Evolutionary conservation across 148 eudicot species (phyloP).

Genomic region (Rhododendron ferrugineum): DNA sequence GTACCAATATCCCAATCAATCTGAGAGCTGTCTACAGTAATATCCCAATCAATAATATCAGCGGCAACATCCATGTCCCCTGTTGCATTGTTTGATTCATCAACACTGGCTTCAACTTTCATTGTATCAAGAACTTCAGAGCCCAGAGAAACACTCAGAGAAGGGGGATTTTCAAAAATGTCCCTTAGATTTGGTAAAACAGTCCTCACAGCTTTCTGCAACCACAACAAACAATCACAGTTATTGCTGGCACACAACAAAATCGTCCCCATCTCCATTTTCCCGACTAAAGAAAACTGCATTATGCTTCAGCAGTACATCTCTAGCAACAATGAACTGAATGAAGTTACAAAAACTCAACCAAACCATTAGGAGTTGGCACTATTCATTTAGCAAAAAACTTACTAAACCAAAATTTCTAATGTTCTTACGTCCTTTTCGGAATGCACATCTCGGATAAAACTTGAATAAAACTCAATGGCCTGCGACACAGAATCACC

Average conservation of each 20-base stretch:
- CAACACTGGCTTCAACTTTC: conserved; percentile 21
- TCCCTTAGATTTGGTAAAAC: conserved; percentile 55
- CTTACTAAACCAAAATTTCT: neutral
- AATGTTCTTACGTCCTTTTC: conserved; percentile 56
- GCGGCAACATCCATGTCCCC: conserved; percentile 34
- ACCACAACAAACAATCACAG: conserved; percentile 12
- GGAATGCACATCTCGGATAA: conserved; percentile 68
- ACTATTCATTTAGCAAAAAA: neutral
- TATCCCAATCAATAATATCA: conserved; percentile 87
- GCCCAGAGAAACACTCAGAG: conserved; percentile 37
- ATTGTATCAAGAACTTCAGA: conserved; percentile 41
- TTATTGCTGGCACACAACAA: neutral
- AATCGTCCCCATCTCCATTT: neutral
- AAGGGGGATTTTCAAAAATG: conserved; percentile 58
- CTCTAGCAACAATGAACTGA: neutral
- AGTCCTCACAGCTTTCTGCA: conserved; percentile 35
- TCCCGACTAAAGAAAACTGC: neutral
- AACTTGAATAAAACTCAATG: conserved; percentile 63
- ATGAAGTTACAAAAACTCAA: neutral
- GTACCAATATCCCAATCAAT: conserved; percentile 97
- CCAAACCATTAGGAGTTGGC: neutral
- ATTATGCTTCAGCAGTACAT: neutral
- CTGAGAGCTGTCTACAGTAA: conserved; percentile 75
- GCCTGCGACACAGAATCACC: conserved; percentile 72
- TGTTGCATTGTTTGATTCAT: conserved; percentile 30